Conservation (phyloP, 495 filamentous ascomycete species). For the Aspergillus sclerotioniger region DNA sequence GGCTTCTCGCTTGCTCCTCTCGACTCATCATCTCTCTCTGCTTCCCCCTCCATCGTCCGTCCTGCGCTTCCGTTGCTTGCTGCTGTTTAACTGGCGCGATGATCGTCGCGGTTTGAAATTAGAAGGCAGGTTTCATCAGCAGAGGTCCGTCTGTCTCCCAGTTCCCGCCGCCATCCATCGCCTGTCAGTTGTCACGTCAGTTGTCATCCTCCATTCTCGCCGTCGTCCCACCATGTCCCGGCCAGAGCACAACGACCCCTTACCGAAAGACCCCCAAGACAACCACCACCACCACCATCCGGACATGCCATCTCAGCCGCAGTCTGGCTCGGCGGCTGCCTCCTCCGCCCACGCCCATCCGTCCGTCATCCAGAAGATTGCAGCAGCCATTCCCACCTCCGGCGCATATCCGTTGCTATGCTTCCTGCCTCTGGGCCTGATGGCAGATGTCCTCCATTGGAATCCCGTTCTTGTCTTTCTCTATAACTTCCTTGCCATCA, state of each 20-base stretch:
- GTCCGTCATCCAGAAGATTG: background rate
- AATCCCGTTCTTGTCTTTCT: constrained; percentile 21
- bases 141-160: too few relatives aligned
- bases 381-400: background rate
- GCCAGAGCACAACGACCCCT: background rate
- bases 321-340: background rate
- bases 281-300: background rate
- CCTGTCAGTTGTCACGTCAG: too few relatives aligned
- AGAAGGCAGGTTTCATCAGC: too few relatives aligned
- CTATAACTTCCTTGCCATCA: constrained; percentile 29
- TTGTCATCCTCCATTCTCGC: too few relatives aligned
- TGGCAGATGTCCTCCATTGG: constrained; percentile 17
- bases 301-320: background rate
- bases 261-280: background rate
- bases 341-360: background rate
- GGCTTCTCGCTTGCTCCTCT: background rate
- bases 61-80: too few relatives aligned
- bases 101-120: too few relatives aligned
- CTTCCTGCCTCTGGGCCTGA: constrained; percentile 19
- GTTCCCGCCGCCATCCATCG: too few relatives aligned
- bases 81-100: too few relatives aligned
- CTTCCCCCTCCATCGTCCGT: too few relatives aligned
- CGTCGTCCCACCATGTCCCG: background rate
- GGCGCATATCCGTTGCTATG: constrained; percentile 6
- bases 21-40: too few relatives aligned